These are phyloP conservation scores for Acanthamoeba lenticulata DNA, from an alignment of 208 protist genomes.

Conservation along the genomic window DNA sequence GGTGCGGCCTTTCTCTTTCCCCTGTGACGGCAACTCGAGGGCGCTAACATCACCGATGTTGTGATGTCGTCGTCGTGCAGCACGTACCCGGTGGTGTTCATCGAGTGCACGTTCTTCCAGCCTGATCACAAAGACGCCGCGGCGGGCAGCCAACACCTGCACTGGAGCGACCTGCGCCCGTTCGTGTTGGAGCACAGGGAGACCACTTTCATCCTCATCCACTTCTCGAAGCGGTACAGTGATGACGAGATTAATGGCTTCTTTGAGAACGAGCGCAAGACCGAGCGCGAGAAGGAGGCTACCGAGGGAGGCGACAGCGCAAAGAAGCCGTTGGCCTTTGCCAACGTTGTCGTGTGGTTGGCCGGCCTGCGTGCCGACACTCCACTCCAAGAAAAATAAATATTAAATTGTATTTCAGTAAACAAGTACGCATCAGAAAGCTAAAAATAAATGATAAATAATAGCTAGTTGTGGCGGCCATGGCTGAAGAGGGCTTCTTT, in stretches of 20 bases:
- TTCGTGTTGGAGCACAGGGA: slow-evolving; percentile 1
- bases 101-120: slow-evolving; percentile 32
- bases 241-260: slow-evolving; percentile 9
- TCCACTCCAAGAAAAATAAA: no score
- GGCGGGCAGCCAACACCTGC: neutral
- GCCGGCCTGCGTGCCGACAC: neutral
- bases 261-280: neutral
- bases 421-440: no score
- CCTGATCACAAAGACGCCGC: slow-evolving; percentile 21
- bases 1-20: no score
- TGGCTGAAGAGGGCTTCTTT: slow-evolving; percentile 24
- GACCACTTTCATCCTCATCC: slow-evolving; percentile 20
- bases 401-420: no score
- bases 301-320: neutral
- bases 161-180: slow-evolving; percentile 28
- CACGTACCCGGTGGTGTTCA: slow-evolving; percentile 36
- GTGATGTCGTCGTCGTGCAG: no score
- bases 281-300: neutral
- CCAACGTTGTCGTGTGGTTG: neutral
- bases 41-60: no score
- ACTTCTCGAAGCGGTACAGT: slow-evolving; percentile 34
- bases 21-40: no score
- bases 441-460: no score
- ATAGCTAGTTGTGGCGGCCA: no score
- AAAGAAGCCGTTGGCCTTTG: neutral